Base-by-base conservation (phyloP, 192 early-diverging fungal genomes). In the Rhizophagus clarus region DNA sequence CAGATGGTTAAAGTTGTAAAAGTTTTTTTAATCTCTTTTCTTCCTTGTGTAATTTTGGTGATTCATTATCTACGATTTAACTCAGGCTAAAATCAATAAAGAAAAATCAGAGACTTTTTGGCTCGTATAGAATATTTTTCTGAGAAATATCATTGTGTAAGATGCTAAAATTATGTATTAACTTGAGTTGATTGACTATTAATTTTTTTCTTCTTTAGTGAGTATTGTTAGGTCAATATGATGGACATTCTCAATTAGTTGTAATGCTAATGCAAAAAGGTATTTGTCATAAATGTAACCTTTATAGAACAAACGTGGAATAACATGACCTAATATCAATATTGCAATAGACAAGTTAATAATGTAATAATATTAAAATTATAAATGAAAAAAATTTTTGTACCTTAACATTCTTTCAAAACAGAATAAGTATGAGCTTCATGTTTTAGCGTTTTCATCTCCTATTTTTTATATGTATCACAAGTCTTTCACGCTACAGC, bases 301-400 rank as follows among this genome's bases (percentile, higher is more conserved):
- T 51, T 49, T 49, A 26, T 73, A 73, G 37, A 73, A 73, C n/a
- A 73, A 73, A 12, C 10, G n/a, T 56, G 72, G 42, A 73, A 73
- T 31, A 73, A 17, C 24, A 26, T 24, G 37, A 49, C 42, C 72
- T 56, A 73, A 51, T 49, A 73, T 73, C 42, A 73, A 49, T 73
- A 73, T 73, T 73, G 72, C 45, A 56, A 73, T 49, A 73, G 32
- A 56, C 72, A 73, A 73, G 72, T 73, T 73, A 73, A 73, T 49
- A 73, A 20, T 49, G 28, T 17, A 29, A 12, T 15, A 69, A 69
- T 69, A 40, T 40, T 69, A 40, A 29, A 20, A 69, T 42, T 42
- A 69, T 29, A 34, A 69, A 68, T 32, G 20, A 73, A 51, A 72
- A 73, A 71, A 71, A 24, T n/a, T 12, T 40, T 28, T 49, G 10